Conservation (phyloP, 306 rosid genomes). For the Vicia sativa region DNA sequence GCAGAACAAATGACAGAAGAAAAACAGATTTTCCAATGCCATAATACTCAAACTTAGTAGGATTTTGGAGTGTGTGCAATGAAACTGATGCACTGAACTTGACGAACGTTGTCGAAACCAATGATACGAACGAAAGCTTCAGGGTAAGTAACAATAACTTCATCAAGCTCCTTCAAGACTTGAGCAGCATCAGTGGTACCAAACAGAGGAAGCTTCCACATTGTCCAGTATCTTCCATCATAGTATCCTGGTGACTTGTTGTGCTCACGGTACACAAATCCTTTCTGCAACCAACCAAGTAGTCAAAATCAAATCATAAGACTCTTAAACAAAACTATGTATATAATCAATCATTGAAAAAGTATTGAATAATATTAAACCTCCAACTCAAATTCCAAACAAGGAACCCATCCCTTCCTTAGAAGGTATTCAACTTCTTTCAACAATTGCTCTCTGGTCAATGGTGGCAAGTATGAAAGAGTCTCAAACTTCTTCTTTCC, state of each 20-base stretch:
- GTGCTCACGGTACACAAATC: slow-evolving; percentile 68
- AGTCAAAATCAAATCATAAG: background rate
- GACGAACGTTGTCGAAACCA: slow-evolving; percentile 80
- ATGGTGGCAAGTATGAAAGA: slow-evolving; percentile 72
- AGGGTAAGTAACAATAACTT: slow-evolving; percentile 53
- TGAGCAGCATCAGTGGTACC: slow-evolving; percentile 69
- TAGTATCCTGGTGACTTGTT: slow-evolving; percentile 69
- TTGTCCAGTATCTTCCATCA: slow-evolving; percentile 80
- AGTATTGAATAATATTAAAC: slow-evolving; percentile 35
- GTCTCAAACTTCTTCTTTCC: slow-evolving; percentile 80
- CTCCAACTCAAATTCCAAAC: slow-evolving; percentile 68
- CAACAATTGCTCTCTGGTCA: background rate
- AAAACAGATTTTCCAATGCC: background rate
- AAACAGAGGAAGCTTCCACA: slow-evolving; percentile 90
- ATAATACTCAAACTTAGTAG: background rate
- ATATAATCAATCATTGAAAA: background rate
- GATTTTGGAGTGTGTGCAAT: slow-evolving; percentile 64
- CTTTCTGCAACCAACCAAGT: slow-evolving; percentile 38
- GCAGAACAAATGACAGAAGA: background rate
- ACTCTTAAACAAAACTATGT: background rate
- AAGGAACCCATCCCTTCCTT: slow-evolving; percentile 61
- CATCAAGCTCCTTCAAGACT: slow-evolving; percentile 58
- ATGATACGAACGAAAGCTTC: slow-evolving; percentile 54
- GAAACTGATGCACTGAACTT: slow-evolving; percentile 85
- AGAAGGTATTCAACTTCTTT: slow-evolving; percentile 74